phyloP scores from a whole-genome alignment of 2,329 filamentous ascomycete genomes.

The Ceratocystis colombiana region DNA sequence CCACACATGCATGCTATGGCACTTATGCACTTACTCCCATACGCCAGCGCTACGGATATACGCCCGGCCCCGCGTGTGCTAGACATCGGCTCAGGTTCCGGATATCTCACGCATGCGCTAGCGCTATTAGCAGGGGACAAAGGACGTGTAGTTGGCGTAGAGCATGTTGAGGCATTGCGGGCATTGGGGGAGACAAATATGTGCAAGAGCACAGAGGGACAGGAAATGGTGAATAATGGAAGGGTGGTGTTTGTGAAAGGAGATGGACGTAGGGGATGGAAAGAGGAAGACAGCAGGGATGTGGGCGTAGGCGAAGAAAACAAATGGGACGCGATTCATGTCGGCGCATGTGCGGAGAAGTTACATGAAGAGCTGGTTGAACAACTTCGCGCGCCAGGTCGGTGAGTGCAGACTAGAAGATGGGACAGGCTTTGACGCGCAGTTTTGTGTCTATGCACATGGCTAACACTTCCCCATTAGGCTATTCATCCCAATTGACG shows the following conservation, averaged over 20 bases:
- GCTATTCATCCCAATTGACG: slow-evolving; percentile 68
- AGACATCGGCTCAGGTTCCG: slow-evolving; percentile 65
- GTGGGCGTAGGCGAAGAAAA: background rate
- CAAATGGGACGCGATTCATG: slow-evolving; percentile 83
- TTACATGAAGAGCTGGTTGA: slow-evolving; percentile 62
- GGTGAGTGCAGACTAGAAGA: slow-evolving; percentile 34
- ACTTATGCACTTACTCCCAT: slow-evolving; percentile 40
- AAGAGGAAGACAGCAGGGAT: slow-evolving; percentile 34
- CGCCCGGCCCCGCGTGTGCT: slow-evolving; percentile 42
- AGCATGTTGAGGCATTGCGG: slow-evolving; percentile 58
- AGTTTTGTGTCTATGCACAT: background rate
- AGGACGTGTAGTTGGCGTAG: slow-evolving; percentile 64
- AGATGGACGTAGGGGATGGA: slow-evolving; percentile 61
- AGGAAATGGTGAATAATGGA: slow-evolving; percentile 50
- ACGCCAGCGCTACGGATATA: background rate
- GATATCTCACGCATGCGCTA: slow-evolving; percentile 80
- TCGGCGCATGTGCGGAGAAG: slow-evolving; percentile 71
- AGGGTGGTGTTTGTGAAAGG: slow-evolving; percentile 62
- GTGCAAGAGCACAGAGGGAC: slow-evolving; percentile 50
- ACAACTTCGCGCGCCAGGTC: slow-evolving; percentile 69
- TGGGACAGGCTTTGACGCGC: slow-evolving; percentile 23
- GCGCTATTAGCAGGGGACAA: slow-evolving; percentile 64
- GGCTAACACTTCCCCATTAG: slow-evolving; percentile 31
- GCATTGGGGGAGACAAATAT: slow-evolving; percentile 57
- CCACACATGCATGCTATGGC: slow-evolving; percentile 53